Base-by-base conservation (phyloP, 2,329 filamentous ascomycete genomes). In the Hymenotorrendiella dingleyae region DNA sequence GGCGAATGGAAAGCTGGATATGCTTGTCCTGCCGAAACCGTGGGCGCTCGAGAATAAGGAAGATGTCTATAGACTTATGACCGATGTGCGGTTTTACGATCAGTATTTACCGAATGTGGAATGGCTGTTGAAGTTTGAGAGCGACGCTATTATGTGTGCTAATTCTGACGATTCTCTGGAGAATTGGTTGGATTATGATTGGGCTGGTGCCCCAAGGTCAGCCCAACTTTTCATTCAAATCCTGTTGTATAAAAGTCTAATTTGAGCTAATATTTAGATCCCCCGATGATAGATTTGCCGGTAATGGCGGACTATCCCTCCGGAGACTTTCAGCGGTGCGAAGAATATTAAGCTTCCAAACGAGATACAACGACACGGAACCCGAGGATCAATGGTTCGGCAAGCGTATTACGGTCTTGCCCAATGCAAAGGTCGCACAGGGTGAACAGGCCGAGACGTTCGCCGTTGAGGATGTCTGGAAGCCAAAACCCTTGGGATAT, bases 361-460 rank as follows among this genome's bases (percentile, higher is more conserved):
- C 61, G 16, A 67, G 74, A n/a, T 64, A 64, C 51, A 73, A 73
- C 58, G 59, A 74, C 54, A 67, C 67, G 9, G 64, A 70, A 27
- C 63, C 73, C 28, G 75, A 78, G 54, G 74, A 77, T 42, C 67
- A 73, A 45, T 79, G 75, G 75, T 72, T 76, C 45, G 67, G 68
- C 10, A 65, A 66, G 47, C 67, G 73, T 3, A 54, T 78, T 20
- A 67, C 65, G 38, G 54, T 67, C 24, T 56, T 75, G 21, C 70
- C 72, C 1, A 70, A 68, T 16, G 68, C 69, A 7, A 70, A 66
- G 43, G 68, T 77, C 17, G 70, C 74, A 1, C 52, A 55, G 52
- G 58, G 54, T 9, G 52, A 51, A 8, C 48, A 57, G 12, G 62
- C 69, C 12, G 64, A 67, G 14, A 65, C 67, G 28, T 66, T 77